Evolutionary conservation across 805 yeast species (phyloP), one percentile per base, ranked within the genome.

Genomic region (Myxozyma lipomycoides): DNA sequence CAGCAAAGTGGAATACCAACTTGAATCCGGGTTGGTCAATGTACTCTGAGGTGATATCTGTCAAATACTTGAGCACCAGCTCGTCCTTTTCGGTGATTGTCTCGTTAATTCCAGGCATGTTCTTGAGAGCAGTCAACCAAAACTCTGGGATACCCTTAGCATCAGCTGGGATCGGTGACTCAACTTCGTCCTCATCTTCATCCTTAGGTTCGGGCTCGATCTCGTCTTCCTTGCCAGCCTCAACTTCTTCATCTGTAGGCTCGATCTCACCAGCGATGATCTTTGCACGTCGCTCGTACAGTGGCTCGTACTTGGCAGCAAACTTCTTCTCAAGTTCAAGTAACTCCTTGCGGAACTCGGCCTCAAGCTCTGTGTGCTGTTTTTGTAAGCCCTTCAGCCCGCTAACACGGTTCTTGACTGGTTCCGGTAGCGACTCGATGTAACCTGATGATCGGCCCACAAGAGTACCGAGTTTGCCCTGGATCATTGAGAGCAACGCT

Each of bases 111-210:
- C 86, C 81, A 25, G 82, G 79, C 61, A 93, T 74, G 71, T 90
- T 93, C 68, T 85, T 91, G 70, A 93, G 74, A 4, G 98, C 95
- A 18, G 98, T 93, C 63, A 91, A 77, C 98, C 98, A 93, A 76
- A 93, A 93, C 43, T 85, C 82, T 51, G 98, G 98, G 60, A 93
- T 79, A 58, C 98, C 98, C 55, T 74, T 75, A 44, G 74, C 70
- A 19, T 69, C 73, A 26, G 68, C 74, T 1, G 64, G 66, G 22
- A 55, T 59, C 24, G 59, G 35, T 48, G 67, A 43, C 28, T 70
- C 77, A 17, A 70, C 78, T 3, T 68, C 77, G 9, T 70, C 76
- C 12, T 51, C 62, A 32, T 54, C 59, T 25, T 58, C 63, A 9
- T 56, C 66, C 17, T 62, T 67, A 15, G 62, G 67, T 18, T 63